Evolutionary conservation across 805 yeast genomes (phyloP).

Genomic region (Wickerhamomyces silvicola): DNA sequence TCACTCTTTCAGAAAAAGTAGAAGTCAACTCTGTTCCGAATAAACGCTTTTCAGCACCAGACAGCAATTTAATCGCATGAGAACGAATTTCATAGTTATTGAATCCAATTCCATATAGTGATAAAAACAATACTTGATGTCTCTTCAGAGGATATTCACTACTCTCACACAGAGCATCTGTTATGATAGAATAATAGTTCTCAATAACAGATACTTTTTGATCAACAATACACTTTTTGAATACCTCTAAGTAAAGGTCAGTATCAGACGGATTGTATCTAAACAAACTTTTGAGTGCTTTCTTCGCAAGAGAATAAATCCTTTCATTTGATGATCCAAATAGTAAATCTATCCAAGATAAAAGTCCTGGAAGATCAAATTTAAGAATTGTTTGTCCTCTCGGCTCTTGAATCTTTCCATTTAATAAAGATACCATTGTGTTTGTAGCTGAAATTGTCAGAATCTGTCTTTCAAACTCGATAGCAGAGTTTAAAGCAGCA

Average conservation of each 20-base stretch:
- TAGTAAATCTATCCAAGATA: constrained; percentile 78
- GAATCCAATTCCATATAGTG: constrained; percentile 74
- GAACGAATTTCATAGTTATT: constrained; percentile 60
- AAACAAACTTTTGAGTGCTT: constrained; percentile 66
- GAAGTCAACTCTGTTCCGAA: constrained; percentile 49
- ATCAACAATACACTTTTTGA: constrained; percentile 64
- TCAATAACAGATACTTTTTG: constrained; percentile 48
- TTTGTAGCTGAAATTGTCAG: constrained; percentile 68
- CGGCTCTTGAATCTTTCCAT: constrained; percentile 58
- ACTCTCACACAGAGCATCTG: constrained; percentile 52
- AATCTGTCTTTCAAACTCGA: constrained; percentile 72
- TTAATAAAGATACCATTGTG: constrained; percentile 77
- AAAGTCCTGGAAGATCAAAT: constrained; percentile 61
- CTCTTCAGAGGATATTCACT: constrained; percentile 43
- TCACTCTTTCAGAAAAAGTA: constrained; percentile 61
- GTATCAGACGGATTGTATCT: constrained; percentile 48
- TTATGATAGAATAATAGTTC: constrained; percentile 65
- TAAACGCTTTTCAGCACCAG: constrained; percentile 53
- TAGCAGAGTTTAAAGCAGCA: constrained; percentile 57
- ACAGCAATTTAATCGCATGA: constrained; percentile 66
- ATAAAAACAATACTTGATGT: constrained; percentile 66
- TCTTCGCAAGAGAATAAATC: constrained; percentile 56
- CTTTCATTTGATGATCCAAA: constrained; percentile 52
- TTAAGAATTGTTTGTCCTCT: constrained; percentile 50
- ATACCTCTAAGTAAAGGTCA: constrained; percentile 49